Conservation (phyloP, 2,329 filamentous ascomycete species). For the Ascochyta fabae region DNA sequence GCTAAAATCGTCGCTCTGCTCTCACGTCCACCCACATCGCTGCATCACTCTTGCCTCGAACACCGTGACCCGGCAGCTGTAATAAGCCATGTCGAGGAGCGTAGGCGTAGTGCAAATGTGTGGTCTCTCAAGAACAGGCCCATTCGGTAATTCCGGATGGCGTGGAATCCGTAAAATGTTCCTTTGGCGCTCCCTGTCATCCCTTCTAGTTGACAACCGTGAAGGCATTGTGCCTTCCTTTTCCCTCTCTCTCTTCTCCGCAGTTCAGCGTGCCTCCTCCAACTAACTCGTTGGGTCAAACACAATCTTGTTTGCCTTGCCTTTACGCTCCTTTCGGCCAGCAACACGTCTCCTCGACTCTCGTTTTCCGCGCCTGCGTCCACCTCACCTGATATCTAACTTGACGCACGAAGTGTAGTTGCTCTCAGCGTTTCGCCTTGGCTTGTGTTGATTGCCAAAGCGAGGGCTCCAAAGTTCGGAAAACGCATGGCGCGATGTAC, state of each 20-base stretch:
- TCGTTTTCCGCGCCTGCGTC: not conserved
- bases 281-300: constrained; percentile 1
- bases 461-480: not conserved
- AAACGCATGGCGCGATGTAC: constrained; percentile 22
- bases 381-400: not conserved
- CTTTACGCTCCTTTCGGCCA: constrained; percentile 16
- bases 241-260: constrained; percentile 8
- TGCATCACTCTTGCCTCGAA: constrained; percentile 31
- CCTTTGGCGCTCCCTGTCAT: constrained; percentile 23
- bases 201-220: constrained; percentile 14
- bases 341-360: constrained; percentile 5
- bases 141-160: constrained; percentile 13
- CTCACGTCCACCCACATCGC: constrained; percentile 40
- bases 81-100: constrained; percentile 26
- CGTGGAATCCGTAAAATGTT: constrained; percentile 21
- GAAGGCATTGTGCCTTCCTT: constrained; percentile 30
- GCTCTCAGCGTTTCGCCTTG: not conserved
- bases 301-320: constrained; percentile 14
- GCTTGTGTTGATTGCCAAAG: not conserved
- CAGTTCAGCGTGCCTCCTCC: constrained; percentile 21
- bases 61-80: constrained; percentile 27
- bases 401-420: not conserved
- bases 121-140: constrained; percentile 23
- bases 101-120: constrained; percentile 16
- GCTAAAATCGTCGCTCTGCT: constrained; percentile 31